phyloP scores from a whole-genome alignment of 2,329 filamentous ascomycete species.

The Graphilbum ipis-grandicollis region DNA sequence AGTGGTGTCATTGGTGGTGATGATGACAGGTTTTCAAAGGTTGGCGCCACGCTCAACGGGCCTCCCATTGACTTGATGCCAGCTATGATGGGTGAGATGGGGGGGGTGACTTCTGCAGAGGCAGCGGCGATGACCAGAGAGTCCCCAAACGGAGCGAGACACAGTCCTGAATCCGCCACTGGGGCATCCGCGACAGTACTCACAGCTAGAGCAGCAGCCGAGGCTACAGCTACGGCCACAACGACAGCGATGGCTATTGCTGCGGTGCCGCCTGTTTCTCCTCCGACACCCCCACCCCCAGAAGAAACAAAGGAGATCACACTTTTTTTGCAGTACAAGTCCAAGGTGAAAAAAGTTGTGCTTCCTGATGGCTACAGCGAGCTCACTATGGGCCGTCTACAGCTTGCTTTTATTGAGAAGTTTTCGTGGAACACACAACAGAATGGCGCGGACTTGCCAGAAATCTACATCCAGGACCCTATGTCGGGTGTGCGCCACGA shows the following conservation, averaged over 20 bases:
- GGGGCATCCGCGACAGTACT: no score
- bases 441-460: conserved; percentile 79
- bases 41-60: conserved; percentile 41
- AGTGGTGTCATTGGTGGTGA: no score
- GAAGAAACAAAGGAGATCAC: conserved; percentile 60
- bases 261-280: background rate
- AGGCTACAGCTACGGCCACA: conserved; percentile 1
- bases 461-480: conserved; percentile 95
- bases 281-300: background rate
- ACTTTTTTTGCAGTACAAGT: conserved; percentile 89
- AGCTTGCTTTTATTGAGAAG: conserved; percentile 95
- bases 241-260: background rate
- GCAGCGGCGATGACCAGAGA: no score
- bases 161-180: no score
- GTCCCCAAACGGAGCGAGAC: no score
- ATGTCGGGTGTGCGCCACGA: conserved; percentile 94
- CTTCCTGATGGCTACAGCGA: conserved; percentile 70
- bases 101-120: conserved; percentile 1
- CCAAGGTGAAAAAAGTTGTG: conserved; percentile 91
- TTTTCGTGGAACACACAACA: conserved; percentile 98
- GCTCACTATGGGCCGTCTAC: conserved; percentile 70
- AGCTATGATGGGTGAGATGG: conserved; percentile 14
- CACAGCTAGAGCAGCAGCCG: background rate
- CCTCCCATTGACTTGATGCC: conserved; percentile 30
- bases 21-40: conserved; percentile 42